These are phyloP conservation scores for Paramecium primaurelia DNA, from an alignment of 73 alveolate species.

Conservation along the genomic window DNA sequence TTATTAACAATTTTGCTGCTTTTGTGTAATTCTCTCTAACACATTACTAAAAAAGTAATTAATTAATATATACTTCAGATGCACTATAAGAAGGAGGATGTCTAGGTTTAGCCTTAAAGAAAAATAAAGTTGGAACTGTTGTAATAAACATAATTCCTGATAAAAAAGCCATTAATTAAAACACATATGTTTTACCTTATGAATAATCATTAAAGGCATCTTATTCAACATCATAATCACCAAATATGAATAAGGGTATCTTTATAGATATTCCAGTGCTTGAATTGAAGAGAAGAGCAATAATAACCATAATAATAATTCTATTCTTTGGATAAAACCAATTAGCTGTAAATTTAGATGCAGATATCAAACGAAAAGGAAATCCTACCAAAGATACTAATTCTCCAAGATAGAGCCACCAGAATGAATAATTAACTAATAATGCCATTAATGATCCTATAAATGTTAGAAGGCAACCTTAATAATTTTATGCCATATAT, in stretches of 20 bases:
- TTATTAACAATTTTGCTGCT: not conserved
- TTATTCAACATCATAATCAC: not conserved
- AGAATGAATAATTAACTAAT: not conserved
- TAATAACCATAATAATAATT: constrained; percentile 1
- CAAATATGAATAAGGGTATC: not conserved
- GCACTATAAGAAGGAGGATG: constrained; percentile 19
- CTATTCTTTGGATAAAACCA: constrained; percentile 35
- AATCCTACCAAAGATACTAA: not conserved
- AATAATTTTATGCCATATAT: not conserved
- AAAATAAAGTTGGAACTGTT: not conserved
- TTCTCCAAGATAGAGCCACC: constrained; percentile 27
- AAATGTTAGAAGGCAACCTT: constrained; percentile 29
- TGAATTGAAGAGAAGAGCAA: constrained; percentile 17
- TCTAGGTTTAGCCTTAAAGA: not conserved
- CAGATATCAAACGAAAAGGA: constrained; percentile 13
- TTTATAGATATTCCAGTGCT: constrained; percentile 36
- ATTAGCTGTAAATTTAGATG: constrained; percentile 15
- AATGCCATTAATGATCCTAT: constrained; percentile 15
- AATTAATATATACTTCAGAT: not conserved
- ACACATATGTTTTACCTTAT: not conserved
- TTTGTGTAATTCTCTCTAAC: constrained; percentile 15
- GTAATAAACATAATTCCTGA: not conserved
- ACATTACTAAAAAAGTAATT: not conserved
- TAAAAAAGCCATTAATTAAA: not conserved
- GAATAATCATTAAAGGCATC: not conserved